These are phyloP conservation scores for Zymoseptoria ardabiliae DNA, from an alignment of 2,329 filamentous ascomycete genomes.

Conservation along the genomic window DNA sequence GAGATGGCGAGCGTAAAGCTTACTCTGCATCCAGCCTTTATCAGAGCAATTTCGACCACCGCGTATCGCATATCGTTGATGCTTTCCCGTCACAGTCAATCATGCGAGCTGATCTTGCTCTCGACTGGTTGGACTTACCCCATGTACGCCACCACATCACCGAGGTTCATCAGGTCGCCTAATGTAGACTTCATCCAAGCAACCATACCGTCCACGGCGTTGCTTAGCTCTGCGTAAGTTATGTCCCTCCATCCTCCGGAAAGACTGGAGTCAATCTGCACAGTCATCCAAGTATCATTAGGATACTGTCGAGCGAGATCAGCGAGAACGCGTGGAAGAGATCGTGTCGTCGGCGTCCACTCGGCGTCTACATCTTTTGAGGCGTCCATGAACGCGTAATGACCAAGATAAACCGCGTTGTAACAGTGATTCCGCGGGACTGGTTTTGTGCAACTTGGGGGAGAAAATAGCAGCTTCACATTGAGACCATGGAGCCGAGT, in stretches of 20 bases:
- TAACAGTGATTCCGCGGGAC: no score
- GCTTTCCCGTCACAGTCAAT: no score
- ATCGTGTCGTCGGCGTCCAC: no score
- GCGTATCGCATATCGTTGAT: conserved; percentile 19
- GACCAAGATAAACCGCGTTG: no score
- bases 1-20: no score
- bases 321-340: conserved; percentile 8
- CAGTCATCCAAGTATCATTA: conserved; percentile 16
- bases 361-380: no score
- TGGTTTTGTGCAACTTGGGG: no score
- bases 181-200: conserved; percentile 13
- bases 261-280: conserved; percentile 12
- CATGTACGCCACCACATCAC: conserved; percentile 20
- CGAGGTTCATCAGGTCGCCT: conserved; percentile 5
- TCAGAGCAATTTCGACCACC: conserved; percentile 14
- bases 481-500: no score
- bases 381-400: no score
- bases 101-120: no score
- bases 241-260: conserved; percentile 12
- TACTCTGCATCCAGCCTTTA: conserved; percentile 22
- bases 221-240: conserved; percentile 8
- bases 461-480: no score
- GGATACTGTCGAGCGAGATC: conserved; percentile 14
- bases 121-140: conserved; percentile 1
- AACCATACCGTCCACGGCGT: conserved; percentile 11